Percentiles rank a stretch among this genome's conserved stretches.
phyloP scores from a whole-genome alignment of 2,329 filamentous ascomycete species.

The Lachnellula suecica region DNA sequence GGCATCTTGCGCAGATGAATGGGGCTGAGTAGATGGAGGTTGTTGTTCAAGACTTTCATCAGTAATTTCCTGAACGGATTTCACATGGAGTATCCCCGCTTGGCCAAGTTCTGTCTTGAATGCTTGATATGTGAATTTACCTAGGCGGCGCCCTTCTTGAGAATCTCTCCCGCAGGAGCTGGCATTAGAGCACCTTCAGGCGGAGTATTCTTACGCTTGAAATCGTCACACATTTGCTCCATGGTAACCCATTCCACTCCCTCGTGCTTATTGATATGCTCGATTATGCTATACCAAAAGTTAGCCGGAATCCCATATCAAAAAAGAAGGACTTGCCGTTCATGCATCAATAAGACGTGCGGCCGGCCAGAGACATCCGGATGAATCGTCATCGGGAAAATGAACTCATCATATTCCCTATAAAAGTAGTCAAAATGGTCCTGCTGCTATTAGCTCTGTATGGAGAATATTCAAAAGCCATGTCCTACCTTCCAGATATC shows the following conservation, averaged over 20 bases:
- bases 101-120: too few relatives aligned
- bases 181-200: slow-evolving; percentile 61
- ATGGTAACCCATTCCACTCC: slow-evolving; percentile 68
- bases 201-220: slow-evolving; percentile 63
- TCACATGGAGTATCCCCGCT: too few relatives aligned
- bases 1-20: too few relatives aligned
- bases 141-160: slow-evolving; percentile 27
- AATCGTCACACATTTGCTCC: slow-evolving; percentile 70
- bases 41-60: too few relatives aligned
- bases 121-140: too few relatives aligned
- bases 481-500: slow-evolving; percentile 57
- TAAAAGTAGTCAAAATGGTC: slow-evolving; percentile 75
- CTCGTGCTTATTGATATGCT: slow-evolving; percentile 63
- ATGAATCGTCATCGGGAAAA: slow-evolving; percentile 77
- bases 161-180: slow-evolving; percentile 50
- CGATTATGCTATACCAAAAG: slow-evolving; percentile 69
- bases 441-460: background rate
- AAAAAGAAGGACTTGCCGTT: slow-evolving; percentile 46
- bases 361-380: slow-evolving; percentile 71
- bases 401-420: slow-evolving; percentile 72
- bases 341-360: slow-evolving; percentile 72
- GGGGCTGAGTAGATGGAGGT: too few relatives aligned
- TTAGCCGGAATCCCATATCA: slow-evolving; percentile 67
- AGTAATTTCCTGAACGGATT: too few relatives aligned
- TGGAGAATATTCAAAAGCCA: background rate